Conservation (phyloP, 352 stramenopile genomes). For the Saprolegnia diclina region DNA sequence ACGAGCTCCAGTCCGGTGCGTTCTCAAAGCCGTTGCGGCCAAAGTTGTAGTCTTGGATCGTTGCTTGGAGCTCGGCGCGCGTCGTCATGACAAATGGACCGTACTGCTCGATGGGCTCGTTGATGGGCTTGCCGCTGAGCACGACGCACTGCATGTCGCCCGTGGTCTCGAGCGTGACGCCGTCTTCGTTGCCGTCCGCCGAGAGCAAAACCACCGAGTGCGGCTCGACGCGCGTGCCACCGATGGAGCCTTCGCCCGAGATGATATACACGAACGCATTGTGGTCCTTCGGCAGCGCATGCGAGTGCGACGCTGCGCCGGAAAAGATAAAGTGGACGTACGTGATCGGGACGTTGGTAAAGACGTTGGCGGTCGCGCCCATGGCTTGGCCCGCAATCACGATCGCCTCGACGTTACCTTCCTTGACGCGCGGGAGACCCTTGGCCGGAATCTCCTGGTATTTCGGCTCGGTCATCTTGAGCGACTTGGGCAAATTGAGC, state of each 20-base stretch:
- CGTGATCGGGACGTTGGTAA: constrained; percentile 41
- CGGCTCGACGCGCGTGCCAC: neutral
- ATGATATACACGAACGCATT: constrained; percentile 45
- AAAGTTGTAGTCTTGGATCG: constrained; percentile 47
- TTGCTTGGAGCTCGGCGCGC: constrained; percentile 46
- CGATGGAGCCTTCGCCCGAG: constrained; percentile 31
- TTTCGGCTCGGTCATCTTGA: constrained; percentile 45
- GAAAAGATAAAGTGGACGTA: constrained; percentile 56
- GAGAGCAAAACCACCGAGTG: constrained; percentile 6
- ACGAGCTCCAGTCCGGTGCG: constrained; percentile 45
- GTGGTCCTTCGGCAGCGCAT: constrained; percentile 37
- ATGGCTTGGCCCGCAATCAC: constrained; percentile 51
- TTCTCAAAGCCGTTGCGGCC: constrained; percentile 64
- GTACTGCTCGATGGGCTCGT: constrained; percentile 60
- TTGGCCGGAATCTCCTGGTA: constrained; percentile 51
- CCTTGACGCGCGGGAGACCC: constrained; percentile 34
- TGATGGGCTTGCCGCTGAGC: constrained; percentile 47
- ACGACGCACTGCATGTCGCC: constrained; percentile 53
- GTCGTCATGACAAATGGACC: constrained; percentile 72
- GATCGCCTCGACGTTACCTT: constrained; percentile 42
- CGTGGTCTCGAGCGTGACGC: constrained; percentile 39
- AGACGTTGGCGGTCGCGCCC: constrained; percentile 36
- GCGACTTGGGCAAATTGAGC: constrained; percentile 42
- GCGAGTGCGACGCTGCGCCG: constrained; percentile 32
- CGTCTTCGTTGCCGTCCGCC: constrained; percentile 39